Conservation (phyloP, 1,139 yeast genomes). For the Suhomyces wounanorum region DNA sequence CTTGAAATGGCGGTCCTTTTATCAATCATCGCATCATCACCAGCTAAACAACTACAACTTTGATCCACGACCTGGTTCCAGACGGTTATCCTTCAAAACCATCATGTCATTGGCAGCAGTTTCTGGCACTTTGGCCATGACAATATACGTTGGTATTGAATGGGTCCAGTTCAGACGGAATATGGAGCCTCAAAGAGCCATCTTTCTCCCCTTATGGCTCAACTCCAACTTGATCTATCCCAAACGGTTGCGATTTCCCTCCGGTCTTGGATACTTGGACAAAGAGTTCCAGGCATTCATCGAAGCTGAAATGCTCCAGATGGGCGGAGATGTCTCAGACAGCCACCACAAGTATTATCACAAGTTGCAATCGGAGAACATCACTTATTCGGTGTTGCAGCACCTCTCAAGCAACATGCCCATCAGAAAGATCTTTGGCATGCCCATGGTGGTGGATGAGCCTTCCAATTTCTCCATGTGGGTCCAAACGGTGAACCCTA, state of each 20-base stretch:
- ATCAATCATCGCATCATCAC: neutral
- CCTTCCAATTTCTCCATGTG: constrained; percentile 24
- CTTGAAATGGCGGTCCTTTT: neutral
- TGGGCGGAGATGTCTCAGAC: constrained; percentile 3
- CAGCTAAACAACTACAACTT: constrained; percentile 6
- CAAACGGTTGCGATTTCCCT: constrained; percentile 26
- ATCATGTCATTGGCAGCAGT: constrained; percentile 24
- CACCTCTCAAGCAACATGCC: constrained; percentile 25
- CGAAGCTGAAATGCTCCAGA: constrained; percentile 19
- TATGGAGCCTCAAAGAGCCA: constrained; percentile 12
- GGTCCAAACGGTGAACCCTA: constrained; percentile 33
- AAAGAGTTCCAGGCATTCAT: constrained; percentile 21
- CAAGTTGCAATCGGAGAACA: constrained; percentile 23
- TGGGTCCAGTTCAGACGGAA: constrained; percentile 18
- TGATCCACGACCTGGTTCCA: constrained; percentile 7
- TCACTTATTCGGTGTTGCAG: constrained; percentile 34
- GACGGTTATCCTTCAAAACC: constrained; percentile 24
- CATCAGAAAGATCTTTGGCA: constrained; percentile 29
- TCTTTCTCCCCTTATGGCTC: constrained; percentile 38
- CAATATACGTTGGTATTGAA: constrained; percentile 27
- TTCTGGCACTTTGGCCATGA: constrained; percentile 30
- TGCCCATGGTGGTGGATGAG: constrained; percentile 29
- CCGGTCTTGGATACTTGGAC: constrained; percentile 31
- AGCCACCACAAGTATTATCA: constrained; percentile 19
- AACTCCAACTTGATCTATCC: constrained; percentile 28